phyloP scores from a whole-genome alignment of 495 filamentous ascomycete genomes.

The Halenospora varia region DNA sequence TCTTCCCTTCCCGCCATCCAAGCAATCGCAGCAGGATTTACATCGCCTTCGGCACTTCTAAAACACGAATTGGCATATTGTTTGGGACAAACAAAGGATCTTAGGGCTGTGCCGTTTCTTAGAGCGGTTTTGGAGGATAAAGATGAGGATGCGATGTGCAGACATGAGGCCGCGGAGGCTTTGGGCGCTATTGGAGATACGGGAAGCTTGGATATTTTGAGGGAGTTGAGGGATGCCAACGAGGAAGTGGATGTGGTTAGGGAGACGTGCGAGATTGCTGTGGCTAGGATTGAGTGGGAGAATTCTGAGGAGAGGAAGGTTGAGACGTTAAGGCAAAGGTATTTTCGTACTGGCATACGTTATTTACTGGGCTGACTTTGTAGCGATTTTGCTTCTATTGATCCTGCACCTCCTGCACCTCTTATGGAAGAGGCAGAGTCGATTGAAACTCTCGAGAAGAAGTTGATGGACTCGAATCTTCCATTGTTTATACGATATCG shows the following conservation, averaged over 20 bases:
- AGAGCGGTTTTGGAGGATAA: slow-evolving; percentile 72
- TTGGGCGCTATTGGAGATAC: slow-evolving; percentile 80
- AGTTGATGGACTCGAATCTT: slow-evolving; percentile 69
- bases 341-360: slow-evolving; percentile 13
- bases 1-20: slow-evolving; percentile 73
- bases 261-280: slow-evolving; percentile 96
- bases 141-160: slow-evolving; percentile 86
- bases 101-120: slow-evolving; percentile 68
- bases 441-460: slow-evolving; percentile 72
- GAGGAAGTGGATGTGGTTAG: slow-evolving; percentile 74
- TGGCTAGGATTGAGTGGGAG: slow-evolving; percentile 92
- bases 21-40: slow-evolving; percentile 85
- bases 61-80: slow-evolving; percentile 98
- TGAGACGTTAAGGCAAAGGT: slow-evolving; percentile 80
- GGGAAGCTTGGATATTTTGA: slow-evolving; percentile 67
- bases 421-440: slow-evolving; percentile 56
- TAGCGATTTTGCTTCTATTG: slow-evolving; percentile 92
- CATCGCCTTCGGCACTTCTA: slow-evolving; percentile 77
- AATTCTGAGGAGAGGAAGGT: slow-evolving; percentile 63
- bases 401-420: slow-evolving; percentile 92
- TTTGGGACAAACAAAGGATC: slow-evolving; percentile 81
- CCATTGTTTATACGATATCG: slow-evolving; percentile 91
- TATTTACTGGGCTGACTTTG: slow-evolving; percentile 6
- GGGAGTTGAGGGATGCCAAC: slow-evolving; percentile 61
- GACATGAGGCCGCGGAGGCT: slow-evolving; percentile 95